These are phyloP conservation scores for Sphagnurus paluster DNA, from an alignment of 1,284 basidiomycete genomes.

Conservation along the genomic window DNA sequence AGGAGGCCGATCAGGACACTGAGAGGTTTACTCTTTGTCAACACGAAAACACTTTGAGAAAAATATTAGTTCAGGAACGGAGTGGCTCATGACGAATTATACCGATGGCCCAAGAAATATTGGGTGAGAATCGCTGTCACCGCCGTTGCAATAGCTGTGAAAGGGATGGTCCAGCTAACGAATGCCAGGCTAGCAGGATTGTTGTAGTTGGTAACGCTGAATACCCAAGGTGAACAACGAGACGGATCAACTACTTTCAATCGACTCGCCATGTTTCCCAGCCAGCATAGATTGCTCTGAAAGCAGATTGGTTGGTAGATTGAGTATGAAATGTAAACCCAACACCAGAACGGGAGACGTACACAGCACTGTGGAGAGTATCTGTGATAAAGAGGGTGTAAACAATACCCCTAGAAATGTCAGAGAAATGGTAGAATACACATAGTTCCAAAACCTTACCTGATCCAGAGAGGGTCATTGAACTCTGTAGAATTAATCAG, in stretches of 20 bases:
- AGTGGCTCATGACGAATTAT: not conserved
- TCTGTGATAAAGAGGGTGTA: constrained; percentile 39
- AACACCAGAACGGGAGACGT: constrained; percentile 4
- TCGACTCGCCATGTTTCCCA: constrained; percentile 38
- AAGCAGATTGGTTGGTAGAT: not conserved
- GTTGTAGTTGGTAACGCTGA: constrained; percentile 38
- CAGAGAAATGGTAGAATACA: not conserved
- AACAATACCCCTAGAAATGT: constrained; percentile 31
- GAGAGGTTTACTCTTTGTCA: constrained; percentile 33
- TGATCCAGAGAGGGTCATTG: constrained; percentile 39
- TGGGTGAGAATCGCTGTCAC: constrained; percentile 41
- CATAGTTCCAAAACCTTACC: constrained; percentile 21
- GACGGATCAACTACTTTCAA: not conserved
- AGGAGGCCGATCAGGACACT: constrained; percentile 29
- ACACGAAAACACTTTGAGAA: constrained; percentile 23
- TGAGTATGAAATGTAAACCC: no score
- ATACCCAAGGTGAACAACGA: not conserved
- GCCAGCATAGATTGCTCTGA: constrained; percentile 35
- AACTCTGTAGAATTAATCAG: constrained; percentile 31
- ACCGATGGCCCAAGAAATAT: constrained; percentile 37
- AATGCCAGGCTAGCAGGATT: constrained; percentile 33
- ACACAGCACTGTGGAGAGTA: constrained; percentile 40
- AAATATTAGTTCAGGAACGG: not conserved
- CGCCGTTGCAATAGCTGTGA: constrained; percentile 40
- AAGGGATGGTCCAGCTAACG: constrained; percentile 40